Base-by-base conservation (phyloP, 2,329 filamentous ascomycete species). In the Penicillium sp. region DNA sequence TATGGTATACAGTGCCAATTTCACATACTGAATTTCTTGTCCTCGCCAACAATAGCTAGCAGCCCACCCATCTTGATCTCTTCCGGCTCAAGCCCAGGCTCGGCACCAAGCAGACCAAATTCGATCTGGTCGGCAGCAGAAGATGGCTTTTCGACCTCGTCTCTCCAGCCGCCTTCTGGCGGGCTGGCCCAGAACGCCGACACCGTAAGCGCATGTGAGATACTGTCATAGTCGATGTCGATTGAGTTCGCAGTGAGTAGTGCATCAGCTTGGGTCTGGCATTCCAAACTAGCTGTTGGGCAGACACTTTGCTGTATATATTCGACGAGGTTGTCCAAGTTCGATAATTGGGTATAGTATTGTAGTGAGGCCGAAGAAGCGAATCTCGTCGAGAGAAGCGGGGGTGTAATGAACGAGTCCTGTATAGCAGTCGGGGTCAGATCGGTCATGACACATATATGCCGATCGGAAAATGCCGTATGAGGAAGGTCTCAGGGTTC, bases 61-160 rank as follows among this genome's bases (percentile, higher is more conserved):
- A 92, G 82, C 3, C 93, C 93, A 5, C 87, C 86, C 38, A 96
- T 80, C 36, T 88, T 88, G 11, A 96, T 74, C 60, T 96, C 90
- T 69, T 92, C 84, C 0, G 83, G 76, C 54, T 90, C 85, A 13
- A 59, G 63, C 16, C 72, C 65, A 4, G 77, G 76, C 60, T 92
- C 87, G 10, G 82, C 78, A 5, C 84, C 84, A 53, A 97, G 76
- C 40, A 97, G 81, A 14, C 93, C 93, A 18, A 97, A 84, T 70
- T 97, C 93, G 5, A 91, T 82, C 45, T 88, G 83, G 45, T 85
- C 79, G 1, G 56, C 59, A 7, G 62, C 59, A 43, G 61, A 55
- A 31, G 54, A 21, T 53, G 65, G 48, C 45, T 68, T 68, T 11
- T 64, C 53, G 24, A 80, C 73, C 3, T 67, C 66, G 47, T 83